Percentiles rank a stretch among this genome's conserved stretches.
phyloP scores from a whole-genome alignment of 2,329 filamentous ascomycete species.

The Fusarium miscanthi region DNA sequence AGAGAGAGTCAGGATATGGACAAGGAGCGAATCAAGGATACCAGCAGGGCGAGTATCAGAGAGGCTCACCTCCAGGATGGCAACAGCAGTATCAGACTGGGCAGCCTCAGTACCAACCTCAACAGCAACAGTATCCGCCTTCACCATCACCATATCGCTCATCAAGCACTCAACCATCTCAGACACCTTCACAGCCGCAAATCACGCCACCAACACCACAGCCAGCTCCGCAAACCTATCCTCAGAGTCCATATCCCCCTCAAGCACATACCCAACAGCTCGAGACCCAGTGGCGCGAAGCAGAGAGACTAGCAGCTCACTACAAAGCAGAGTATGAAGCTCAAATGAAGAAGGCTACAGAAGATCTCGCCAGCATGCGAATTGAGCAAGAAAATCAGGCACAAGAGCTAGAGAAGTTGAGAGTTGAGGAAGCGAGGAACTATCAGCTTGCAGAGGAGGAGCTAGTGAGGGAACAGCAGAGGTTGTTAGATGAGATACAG shows the following conservation, averaged over 20 bases:
- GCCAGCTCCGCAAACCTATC: neutral
- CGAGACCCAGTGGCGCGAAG: constrained; percentile 33
- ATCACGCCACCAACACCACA: neutral
- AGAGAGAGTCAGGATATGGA: neutral
- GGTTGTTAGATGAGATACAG: constrained; percentile 31
- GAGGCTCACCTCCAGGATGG: neutral
- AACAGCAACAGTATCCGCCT: constrained; percentile 10
- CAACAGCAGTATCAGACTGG: constrained; percentile 11
- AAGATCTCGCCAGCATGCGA: constrained; percentile 19
- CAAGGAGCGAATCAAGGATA: constrained; percentile 3
- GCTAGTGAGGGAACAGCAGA: constrained; percentile 29
- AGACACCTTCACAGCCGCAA: neutral
- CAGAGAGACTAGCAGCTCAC: constrained; percentile 38
- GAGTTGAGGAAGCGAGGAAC: constrained; percentile 14
- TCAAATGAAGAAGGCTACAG: constrained; percentile 16
- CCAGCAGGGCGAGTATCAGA: constrained; percentile 1
- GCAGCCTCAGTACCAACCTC: constrained; percentile 1
- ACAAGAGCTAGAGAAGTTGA: constrained; percentile 4
- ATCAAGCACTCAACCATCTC: neutral
- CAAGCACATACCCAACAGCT: constrained; percentile 20
- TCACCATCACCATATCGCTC: constrained; percentile 1
- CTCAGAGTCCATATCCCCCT: neutral
- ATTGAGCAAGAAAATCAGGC: constrained; percentile 12
- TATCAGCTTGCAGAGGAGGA: constrained; percentile 14
- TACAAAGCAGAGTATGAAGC: constrained; percentile 34